A percentile compares a stretch with the other conserved stretches of the same genome.
Conservation (phyloP, 805 yeast genomes). For the Ogataea glucozyma region DNA sequence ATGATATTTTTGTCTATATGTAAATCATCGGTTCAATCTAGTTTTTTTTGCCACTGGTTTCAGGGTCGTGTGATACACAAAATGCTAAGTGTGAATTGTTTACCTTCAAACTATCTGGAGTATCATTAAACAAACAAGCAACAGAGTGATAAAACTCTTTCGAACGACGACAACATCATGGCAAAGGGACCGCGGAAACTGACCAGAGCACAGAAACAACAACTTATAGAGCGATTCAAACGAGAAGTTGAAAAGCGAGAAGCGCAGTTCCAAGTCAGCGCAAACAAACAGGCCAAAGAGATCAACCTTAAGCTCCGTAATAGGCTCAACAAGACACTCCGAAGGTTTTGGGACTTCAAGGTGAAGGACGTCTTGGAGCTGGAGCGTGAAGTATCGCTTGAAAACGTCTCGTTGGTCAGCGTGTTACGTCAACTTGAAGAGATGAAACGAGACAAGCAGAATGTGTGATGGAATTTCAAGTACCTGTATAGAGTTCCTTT, state of each 20-base stretch:
- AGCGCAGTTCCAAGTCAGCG: conserved; percentile 25
- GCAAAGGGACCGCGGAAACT: conserved; percentile 16
- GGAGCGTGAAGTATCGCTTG: conserved; percentile 43
- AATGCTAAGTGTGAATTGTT: background rate
- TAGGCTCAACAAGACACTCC: conserved; percentile 47
- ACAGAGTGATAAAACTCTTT: too few relatives aligned
- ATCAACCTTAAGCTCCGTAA: conserved; percentile 41
- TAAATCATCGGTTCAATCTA: conserved; percentile 4
- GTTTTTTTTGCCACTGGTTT: conserved; percentile 22
- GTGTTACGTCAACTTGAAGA: conserved; percentile 33
- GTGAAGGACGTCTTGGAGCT: conserved; percentile 44
- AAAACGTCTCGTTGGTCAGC: conserved; percentile 28
- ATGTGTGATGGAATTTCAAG: too few relatives aligned
- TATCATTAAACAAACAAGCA: too few relatives aligned
- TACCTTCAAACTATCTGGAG: too few relatives aligned
- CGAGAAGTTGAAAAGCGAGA: conserved; percentile 23
- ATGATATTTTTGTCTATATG: too few relatives aligned
- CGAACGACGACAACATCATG: too few relatives aligned
- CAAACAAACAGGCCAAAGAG: conserved; percentile 29
- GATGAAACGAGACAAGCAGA: background rate
- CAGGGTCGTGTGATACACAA: conserved; percentile 12
- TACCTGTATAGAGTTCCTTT: too few relatives aligned
- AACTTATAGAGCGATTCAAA: conserved; percentile 34
- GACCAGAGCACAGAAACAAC: conserved; percentile 40
- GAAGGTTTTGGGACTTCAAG: conserved; percentile 51